phyloP scores from a whole-genome alignment of 2,329 filamentous ascomycete species.

The Juglanconis oblonga region DNA sequence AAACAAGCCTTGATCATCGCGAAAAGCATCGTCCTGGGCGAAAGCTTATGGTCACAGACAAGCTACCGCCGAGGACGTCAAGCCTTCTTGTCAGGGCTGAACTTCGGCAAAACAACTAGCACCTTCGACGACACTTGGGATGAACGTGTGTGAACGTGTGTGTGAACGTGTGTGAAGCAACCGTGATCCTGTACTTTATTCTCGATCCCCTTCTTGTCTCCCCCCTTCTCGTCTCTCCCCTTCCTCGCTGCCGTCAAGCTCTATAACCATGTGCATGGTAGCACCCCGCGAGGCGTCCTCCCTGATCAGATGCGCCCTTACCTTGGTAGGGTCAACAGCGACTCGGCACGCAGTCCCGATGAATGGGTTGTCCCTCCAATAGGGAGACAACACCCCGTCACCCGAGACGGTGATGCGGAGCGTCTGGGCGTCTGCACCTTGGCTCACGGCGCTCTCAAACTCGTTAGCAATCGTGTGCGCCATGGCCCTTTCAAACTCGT shows the following conservation, averaged over 20 bases:
- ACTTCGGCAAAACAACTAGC: too few species aligned
- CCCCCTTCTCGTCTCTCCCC: not conserved
- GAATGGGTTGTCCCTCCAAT: not conserved
- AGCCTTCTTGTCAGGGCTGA: too few species aligned
- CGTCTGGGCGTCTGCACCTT: not conserved
- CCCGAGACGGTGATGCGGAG: not conserved
- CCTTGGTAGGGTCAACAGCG: not conserved
- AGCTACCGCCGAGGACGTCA: too few species aligned
- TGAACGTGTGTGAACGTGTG: too few species aligned
- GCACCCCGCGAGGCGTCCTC: not conserved
- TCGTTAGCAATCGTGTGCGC: not conserved
- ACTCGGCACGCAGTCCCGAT: not conserved
- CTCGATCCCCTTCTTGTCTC: too few species aligned
- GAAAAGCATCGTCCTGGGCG: too few species aligned
- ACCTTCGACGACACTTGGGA: too few species aligned
- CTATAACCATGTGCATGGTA: not conserved
- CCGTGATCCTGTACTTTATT: too few species aligned
- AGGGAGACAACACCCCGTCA: not conserved
- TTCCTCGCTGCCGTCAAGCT: not conserved
- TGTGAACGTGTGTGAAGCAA: too few species aligned
- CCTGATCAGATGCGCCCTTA: not conserved
- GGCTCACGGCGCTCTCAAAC: not conserved
- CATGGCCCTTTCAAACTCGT: not conserved
- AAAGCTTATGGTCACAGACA: too few species aligned
- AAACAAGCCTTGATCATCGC: too few species aligned